Evolutionary conservation across 2,329 filamentous ascomycete species (phyloP).

Genomic region (Scortechinia acanthostroma): DNA sequence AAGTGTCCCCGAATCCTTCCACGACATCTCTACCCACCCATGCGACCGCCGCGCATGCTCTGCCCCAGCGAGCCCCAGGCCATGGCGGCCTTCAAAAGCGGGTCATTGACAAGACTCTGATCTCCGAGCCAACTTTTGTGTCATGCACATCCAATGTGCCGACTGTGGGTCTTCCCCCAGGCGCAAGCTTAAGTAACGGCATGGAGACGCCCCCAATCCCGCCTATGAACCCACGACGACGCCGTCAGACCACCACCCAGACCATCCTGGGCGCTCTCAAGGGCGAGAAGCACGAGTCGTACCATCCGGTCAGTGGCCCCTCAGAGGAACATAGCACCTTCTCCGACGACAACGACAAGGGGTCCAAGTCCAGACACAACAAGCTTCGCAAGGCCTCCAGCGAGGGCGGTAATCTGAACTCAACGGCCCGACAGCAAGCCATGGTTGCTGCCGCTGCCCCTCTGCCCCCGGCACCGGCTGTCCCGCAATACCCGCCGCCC

Average conservation of each 20-base stretch:
- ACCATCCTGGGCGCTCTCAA: constrained; percentile 26
- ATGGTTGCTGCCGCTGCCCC: not conserved
- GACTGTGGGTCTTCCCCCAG: constrained; percentile 11
- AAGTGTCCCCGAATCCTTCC: constrained; percentile 26
- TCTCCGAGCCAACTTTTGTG: constrained; percentile 49
- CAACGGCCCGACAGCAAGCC: not conserved
- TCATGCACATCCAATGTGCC: constrained; percentile 20
- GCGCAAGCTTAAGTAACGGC: constrained; percentile 10
- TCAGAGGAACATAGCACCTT: constrained; percentile 12
- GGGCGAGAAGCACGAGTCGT: constrained; percentile 18
- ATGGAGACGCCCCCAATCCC: constrained; percentile 7
- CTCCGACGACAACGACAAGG: not conserved
- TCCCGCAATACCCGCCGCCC: constrained; percentile 19
- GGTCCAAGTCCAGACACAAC: too few relatives aligned
- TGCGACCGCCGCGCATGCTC: constrained; percentile 16
- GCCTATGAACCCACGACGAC: constrained; percentile 48
- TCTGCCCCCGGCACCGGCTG: constrained; percentile 14
- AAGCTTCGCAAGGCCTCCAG: not conserved
- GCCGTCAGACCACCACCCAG: constrained; percentile 34
- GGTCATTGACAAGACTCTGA: constrained; percentile 49
- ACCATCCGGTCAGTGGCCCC: constrained; percentile 16
- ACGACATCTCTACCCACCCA: constrained; percentile 16
- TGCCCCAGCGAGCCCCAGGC: constrained; percentile 4
- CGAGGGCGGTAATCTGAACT: not conserved
- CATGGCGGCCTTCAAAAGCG: constrained; percentile 36